phyloP scores from a whole-genome alignment of 306 rosid species.

The Castanopsis chinensis region DNA sequence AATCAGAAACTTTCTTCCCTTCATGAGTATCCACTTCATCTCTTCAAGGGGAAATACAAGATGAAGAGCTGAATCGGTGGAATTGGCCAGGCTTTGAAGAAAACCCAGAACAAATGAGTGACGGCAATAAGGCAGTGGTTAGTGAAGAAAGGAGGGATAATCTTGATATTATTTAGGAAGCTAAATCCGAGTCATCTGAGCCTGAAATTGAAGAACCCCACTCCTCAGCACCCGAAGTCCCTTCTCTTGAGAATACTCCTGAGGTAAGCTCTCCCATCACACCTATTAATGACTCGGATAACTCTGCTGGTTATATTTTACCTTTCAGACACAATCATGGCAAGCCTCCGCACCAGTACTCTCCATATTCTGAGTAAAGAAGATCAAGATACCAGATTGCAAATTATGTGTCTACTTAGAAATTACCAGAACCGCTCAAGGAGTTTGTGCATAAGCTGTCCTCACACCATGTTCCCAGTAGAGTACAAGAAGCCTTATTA shows the following conservation, averaged over 20 bases:
- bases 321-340: not conserved
- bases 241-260: not conserved
- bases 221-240: not conserved
- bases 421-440: too few species aligned
- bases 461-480: too few species aligned
- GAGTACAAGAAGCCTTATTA: too few species aligned
- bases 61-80: slow-evolving; percentile 6
- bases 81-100: not conserved
- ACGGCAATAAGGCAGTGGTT: not conserved
- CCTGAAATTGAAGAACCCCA: not conserved
- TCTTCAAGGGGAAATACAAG: slow-evolving; percentile 9
- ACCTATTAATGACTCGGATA: not conserved
- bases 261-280: not conserved
- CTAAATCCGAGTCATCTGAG: not conserved
- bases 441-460: too few species aligned
- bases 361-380: too few species aligned
- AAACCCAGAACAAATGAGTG: not conserved
- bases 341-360: too few species aligned
- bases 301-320: not conserved
- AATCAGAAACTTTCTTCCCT: not conserved
- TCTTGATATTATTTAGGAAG: not conserved
- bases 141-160: not conserved
- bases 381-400: too few species aligned
- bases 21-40: not conserved
- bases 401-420: too few species aligned